Base-by-base conservation (phyloP, 1,284 basidiomycete genomes). In the Cryptococcus sp. region DNA sequence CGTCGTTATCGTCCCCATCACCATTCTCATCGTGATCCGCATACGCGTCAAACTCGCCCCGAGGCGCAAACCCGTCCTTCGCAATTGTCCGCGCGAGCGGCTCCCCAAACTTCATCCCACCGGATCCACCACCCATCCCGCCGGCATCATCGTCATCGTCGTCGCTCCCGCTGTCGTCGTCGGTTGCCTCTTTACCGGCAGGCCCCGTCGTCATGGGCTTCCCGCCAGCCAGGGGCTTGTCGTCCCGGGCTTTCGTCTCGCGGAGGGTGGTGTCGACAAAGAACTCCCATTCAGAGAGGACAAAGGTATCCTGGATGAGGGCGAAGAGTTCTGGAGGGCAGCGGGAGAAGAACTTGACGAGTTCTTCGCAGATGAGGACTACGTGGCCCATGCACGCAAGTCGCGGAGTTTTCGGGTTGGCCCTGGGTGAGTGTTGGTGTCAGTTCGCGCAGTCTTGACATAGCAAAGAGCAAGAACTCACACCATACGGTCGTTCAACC, bases 351-450 rank as follows among this genome's bases (percentile, higher is more conserved):
- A 80, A 74, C 55, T 78, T 73, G 67, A 77, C 67, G 18, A 76
- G 54, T 59, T 80, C 79, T 63, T 80, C 75, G 48, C 75, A 69
- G 40, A 99, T 93, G 60, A 98, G 84, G 12, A 89, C 89, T 44
- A 98, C 83, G 73, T 98, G 94, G 0, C 95, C 95, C 95, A 98
- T 98, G 78, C 91, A 96, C 1, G 94, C 93, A 43, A 93, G 76
- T 18, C 92, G 85, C 33, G 89, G 84, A 82, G 86, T 75, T 84
- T 87, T 23, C 82, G 85, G 71, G 83, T 85, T 65, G 82, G 57
- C 46, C 38, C 38, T 57, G 42, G 28, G 56, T 12, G n/a, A 24
- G 21, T 46, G 13, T 9, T 21, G 16, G 35, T 20, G 16, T 18
- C 35, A 56, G 59, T 52, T 16, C 47, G 47, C n/a, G 51, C 18